Percentiles rank a stretch among this genome's conserved stretches.
Conservation (phyloP, 257 asterid species). For the Linaria vulgaris region DNA sequence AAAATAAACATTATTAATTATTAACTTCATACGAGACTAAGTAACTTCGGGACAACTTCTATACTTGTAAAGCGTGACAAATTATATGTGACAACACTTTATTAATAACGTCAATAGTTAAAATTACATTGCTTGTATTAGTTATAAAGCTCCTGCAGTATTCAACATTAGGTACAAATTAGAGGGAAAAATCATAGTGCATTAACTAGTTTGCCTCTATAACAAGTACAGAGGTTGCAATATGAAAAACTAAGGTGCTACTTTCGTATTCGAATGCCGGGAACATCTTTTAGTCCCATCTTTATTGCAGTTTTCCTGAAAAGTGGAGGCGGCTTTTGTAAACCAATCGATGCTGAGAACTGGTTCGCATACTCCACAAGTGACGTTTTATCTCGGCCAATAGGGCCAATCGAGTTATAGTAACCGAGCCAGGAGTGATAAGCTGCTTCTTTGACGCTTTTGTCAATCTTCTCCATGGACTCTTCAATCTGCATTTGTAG, state of each 20-base stretch:
- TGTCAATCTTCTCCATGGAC: constrained; percentile 58
- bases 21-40: too few species aligned
- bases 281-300: constrained; percentile 85
- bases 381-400: constrained; percentile 76
- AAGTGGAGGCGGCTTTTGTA: constrained; percentile 70
- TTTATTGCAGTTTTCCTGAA: constrained; percentile 71
- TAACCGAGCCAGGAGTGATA: constrained; percentile 95
- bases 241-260: constrained; percentile 11
- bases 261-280: constrained; percentile 64
- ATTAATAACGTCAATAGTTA: too few species aligned
- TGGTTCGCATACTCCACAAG: constrained; percentile 79
- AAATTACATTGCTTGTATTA: too few species aligned
- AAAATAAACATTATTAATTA: too few species aligned
- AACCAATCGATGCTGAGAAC: constrained; percentile 78
- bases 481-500: constrained; percentile 53
- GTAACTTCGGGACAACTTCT: too few species aligned
- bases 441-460: constrained; percentile 76
- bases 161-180: too few species aligned
- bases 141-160: too few species aligned
- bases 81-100: too few species aligned
- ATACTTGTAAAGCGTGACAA: too few species aligned
- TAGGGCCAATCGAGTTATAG: constrained; percentile 63
- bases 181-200: too few species aligned
- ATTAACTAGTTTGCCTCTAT: too few species aligned
- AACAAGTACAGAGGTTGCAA: constrained; percentile 8